These are phyloP conservation scores for Meredithiella fracta DNA, from an alignment of 2,329 filamentous ascomycete species.

Conservation along the genomic window DNA sequence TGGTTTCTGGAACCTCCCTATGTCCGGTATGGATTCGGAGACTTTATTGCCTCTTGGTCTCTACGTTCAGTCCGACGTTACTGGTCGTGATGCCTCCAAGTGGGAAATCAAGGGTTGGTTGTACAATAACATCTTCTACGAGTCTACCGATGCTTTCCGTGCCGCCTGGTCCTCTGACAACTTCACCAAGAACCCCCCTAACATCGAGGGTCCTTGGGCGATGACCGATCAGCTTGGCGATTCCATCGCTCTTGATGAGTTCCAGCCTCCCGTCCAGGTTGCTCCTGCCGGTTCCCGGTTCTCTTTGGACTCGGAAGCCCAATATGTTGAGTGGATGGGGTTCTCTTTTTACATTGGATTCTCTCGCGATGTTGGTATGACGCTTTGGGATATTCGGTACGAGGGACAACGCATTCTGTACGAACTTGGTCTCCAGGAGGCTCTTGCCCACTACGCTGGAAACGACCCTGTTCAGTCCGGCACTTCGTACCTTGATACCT, in stretches of 20 bases:
- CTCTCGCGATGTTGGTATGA: constrained; percentile 28
- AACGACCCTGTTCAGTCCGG: constrained; percentile 27
- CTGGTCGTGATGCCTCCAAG: constrained; percentile 27
- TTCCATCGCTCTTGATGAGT: constrained; percentile 22
- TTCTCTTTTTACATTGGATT: constrained; percentile 35
- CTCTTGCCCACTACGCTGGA: constrained; percentile 35
- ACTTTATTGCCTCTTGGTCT: constrained; percentile 30
- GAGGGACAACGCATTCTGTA: constrained; percentile 35
- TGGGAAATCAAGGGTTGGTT: constrained; percentile 29
- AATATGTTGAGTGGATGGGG: constrained; percentile 36
- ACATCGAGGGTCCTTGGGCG: constrained; percentile 21
- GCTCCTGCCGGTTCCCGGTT: constrained; percentile 26
- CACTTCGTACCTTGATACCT: constrained; percentile 28
- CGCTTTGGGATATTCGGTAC: constrained; percentile 33
- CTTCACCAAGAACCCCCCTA: constrained; percentile 23
- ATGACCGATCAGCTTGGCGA: constrained; percentile 21
- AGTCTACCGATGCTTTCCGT: constrained; percentile 21
- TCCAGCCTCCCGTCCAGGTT: constrained; percentile 23
- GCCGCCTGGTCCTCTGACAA: constrained; percentile 24
- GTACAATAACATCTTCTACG: constrained; percentile 25
- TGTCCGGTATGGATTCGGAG: constrained; percentile 19
- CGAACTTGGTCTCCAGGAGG: constrained; percentile 36
- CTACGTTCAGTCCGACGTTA: constrained; percentile 27
- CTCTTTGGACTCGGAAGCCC: constrained; percentile 27
- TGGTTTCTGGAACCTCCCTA: constrained; percentile 26